Evolutionary conservation across 2,329 filamentous ascomycete species (phyloP).

Genomic region (Emericellopsis cladophorae): DNA sequence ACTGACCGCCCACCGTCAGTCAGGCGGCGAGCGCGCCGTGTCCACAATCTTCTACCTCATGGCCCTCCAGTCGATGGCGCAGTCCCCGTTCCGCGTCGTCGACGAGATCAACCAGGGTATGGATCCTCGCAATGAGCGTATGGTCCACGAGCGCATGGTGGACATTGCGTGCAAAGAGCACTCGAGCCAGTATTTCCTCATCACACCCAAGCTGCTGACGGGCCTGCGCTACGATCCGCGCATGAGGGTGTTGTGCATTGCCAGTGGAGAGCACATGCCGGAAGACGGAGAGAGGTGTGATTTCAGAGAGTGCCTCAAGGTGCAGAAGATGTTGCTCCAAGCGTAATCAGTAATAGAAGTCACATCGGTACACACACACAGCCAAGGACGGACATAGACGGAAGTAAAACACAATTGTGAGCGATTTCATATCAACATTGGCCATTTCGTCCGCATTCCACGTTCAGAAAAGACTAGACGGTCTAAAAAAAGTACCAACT

Average conservation of each 20-base stretch:
- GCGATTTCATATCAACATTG: slow-evolving; percentile 2
- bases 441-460: slow-evolving; percentile 2
- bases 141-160: slow-evolving; percentile 96
- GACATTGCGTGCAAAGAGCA: slow-evolving; percentile 85
- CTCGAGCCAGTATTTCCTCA: slow-evolving; percentile 83
- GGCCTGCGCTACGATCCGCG: slow-evolving; percentile 75
- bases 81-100: slow-evolving; percentile 92
- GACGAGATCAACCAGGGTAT: slow-evolving; percentile 99
- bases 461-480: slow-evolving; percentile 1
- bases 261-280: slow-evolving; percentile 68
- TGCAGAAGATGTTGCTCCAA: slow-evolving; percentile 24
- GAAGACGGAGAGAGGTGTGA: slow-evolving; percentile 36
- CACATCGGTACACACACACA: too few species aligned
- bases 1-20: slow-evolving; percentile 86
- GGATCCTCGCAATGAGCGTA: slow-evolving; percentile 96
- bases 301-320: slow-evolving; percentile 30
- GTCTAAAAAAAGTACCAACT: neutral
- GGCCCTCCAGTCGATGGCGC: slow-evolving; percentile 87
- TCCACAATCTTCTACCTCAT: slow-evolving; percentile 99
- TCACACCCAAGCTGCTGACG: slow-evolving; percentile 88
- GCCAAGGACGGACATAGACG: neutral
- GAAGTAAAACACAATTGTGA: neutral
- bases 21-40: slow-evolving; percentile 88
- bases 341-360: too few species aligned
- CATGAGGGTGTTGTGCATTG: slow-evolving; percentile 91